Conservation (phyloP, 345 rosid species). For the Dipteronia dyeriana region DNA sequence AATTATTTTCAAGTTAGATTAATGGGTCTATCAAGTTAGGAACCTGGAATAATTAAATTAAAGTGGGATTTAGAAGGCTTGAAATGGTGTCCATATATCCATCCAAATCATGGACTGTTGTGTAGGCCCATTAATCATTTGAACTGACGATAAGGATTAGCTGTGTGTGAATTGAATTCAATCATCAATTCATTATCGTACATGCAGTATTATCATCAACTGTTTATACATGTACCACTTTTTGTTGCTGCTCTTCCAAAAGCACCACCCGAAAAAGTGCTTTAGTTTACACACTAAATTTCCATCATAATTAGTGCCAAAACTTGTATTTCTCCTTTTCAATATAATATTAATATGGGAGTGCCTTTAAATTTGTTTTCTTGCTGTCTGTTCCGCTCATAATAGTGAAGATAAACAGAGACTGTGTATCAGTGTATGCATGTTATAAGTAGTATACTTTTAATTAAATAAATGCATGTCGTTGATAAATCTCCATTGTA, state of each 20-base stretch:
- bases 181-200: not conserved
- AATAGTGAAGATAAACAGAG: too few relatives aligned
- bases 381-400: not conserved
- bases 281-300: not conserved
- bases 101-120: not conserved
- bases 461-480: not conserved
- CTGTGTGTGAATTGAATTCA: not conserved
- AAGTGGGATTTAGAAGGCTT: too few relatives aligned
- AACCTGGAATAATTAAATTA: too few relatives aligned
- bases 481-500: constrained; percentile 9
- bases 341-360: not conserved
- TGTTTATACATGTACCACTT: not conserved
- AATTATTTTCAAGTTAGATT: too few relatives aligned
- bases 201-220: not conserved
- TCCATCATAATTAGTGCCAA: not conserved
- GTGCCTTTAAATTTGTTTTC: too few relatives aligned
- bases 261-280: too few relatives aligned
- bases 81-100: not conserved
- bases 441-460: not conserved
- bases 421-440: too few relatives aligned
- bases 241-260: not conserved
- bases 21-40: too few relatives aligned
- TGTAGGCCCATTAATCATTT: constrained; percentile 36
- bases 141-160: constrained; percentile 23
- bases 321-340: too few relatives aligned